Conservation (phyloP, 441 rosid genomes). For the Kokia cookei region DNA sequence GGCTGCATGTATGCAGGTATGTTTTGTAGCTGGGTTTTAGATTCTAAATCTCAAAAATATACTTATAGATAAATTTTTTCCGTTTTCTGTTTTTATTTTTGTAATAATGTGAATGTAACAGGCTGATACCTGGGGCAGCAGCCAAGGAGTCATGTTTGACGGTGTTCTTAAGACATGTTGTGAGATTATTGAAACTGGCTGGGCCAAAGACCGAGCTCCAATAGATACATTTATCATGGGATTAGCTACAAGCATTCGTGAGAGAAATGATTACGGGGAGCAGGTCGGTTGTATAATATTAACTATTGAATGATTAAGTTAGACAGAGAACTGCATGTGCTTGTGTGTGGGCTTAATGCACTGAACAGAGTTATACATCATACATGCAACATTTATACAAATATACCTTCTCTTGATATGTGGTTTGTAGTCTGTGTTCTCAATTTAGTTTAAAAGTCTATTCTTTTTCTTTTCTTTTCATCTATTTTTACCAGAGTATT, state of each 20-base stretch:
- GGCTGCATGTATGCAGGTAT: slow-evolving; percentile 86
- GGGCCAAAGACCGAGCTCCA: slow-evolving; percentile 93
- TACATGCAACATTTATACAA: background rate
- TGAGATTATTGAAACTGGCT: slow-evolving; percentile 87
- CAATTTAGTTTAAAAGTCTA: background rate
- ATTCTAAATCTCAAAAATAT: background rate
- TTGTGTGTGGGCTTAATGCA: background rate
- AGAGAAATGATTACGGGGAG: slow-evolving; percentile 84
- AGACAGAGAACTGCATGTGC: background rate
- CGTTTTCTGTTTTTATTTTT: background rate
- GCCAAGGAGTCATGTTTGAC: slow-evolving; percentile 81
- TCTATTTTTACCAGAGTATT: background rate
- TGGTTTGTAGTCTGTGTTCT: background rate
- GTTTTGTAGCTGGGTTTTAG: slow-evolving; percentile 6
- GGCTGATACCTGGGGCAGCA: slow-evolving; percentile 79
- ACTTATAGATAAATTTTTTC: background rate
- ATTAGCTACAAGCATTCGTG: slow-evolving; percentile 81
- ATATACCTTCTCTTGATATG: background rate
- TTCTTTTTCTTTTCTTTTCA: background rate
- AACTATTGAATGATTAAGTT: background rate
- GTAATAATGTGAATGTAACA: slow-evolving; percentile 31
- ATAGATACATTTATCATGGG: slow-evolving; percentile 95
- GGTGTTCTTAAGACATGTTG: slow-evolving; percentile 74
- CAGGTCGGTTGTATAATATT: slow-evolving; percentile 45
- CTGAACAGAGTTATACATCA: background rate